Evolutionary conservation across 2,329 filamentous ascomycete genomes (phyloP), one percentile per base, ranked within the genome.

Genomic region (Biscogniauxia marginata): DNA sequence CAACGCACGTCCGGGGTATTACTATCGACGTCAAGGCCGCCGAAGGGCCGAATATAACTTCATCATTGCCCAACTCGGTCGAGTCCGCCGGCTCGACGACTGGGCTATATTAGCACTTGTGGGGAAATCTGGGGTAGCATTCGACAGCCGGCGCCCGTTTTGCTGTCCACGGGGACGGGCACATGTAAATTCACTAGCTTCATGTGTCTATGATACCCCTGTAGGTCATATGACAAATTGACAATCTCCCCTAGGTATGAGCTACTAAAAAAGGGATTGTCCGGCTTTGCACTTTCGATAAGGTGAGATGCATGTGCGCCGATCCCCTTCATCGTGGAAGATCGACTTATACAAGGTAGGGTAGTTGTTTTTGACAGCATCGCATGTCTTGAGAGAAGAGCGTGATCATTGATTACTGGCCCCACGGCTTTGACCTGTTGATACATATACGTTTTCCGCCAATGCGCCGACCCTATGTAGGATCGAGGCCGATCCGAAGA

Each of bases 31-130:
- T 50, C 24, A 50, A 49, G 50, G 22, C 53, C 55, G 47, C 45
- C 48, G 52, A 54, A 60, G 54, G 54, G 45, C 59, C 59, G 57
- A 62, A 55, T 57, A 46, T 57, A 23, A 22, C 44, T 19, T n/a
- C 9, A 51, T 5, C 13, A 11, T 44, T 53, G 25, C 22, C 25
- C 49, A 30, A 49, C 8, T 23, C 18, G 46, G 23, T 48, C 11
- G 21, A 20, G 5, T 46, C 4, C 2, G 9, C 30, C 30, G 30
- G 11, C 30, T 39, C 30, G 13, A 39, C 3, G 25, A 30, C n/a
- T n/a, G n/a, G n/a, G 13, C 9, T 48, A 22, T n/a, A 21, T 49
- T 23, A 19, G 25, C 25, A 34, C 39, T 39, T 22, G 21, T 25
- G 46, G 46, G 46, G 46, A 30, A 49, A 49, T 22, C 24, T 18